Evolutionary conservation across 345 rosid species (phyloP), one percentile per base, ranked within the genome.

Genomic region (Theobroma cacao): DNA sequence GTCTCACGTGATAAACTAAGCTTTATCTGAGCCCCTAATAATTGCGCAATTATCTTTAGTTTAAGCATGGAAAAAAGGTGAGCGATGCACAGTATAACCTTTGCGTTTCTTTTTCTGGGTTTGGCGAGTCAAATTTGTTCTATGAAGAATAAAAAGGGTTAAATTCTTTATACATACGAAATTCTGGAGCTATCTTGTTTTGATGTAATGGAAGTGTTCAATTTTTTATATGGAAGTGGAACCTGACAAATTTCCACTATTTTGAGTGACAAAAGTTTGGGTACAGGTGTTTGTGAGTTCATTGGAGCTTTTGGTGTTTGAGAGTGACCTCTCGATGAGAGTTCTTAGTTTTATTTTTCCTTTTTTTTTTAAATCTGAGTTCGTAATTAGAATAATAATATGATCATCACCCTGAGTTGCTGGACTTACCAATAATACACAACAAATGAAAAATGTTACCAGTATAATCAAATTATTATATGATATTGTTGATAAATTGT

Each of bases 1-100:
- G 89, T 85, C 83, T 89, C 88, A 77, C 81, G 76, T 80, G 82
- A 58, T 79, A 77, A 45, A 74, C 38, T 24, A 75, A 41, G 69
- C 60, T 38, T 45, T n/a, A 64, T 77, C 65, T 47, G 18, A 18
- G 0, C 43, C 5, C 1, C 0, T 43, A 59, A 75, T 34, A 28
- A 69, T 36, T 31, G 22, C 7, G 65, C 5, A 24, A 66, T 68
- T 67, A 43, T 30, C 14, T 33, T 58, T 64, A 0, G 12, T 60
- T 15, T 47, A 62, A 50, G 34, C 17, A 17, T 59, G 7, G 26
- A 4, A 8, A 34, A 77, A 77, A 53, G 58, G 7, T 24, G 2
- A 40, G 17, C 4, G 8, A 24, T 17, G n/a, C 33, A 34, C 6
- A 63, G n/a, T 10, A 30, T 62, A 33, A 33, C 2, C 61, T 9